Conservation (phyloP, 1,284 basidiomycete species). For the Fomes fomentarius region DNA sequence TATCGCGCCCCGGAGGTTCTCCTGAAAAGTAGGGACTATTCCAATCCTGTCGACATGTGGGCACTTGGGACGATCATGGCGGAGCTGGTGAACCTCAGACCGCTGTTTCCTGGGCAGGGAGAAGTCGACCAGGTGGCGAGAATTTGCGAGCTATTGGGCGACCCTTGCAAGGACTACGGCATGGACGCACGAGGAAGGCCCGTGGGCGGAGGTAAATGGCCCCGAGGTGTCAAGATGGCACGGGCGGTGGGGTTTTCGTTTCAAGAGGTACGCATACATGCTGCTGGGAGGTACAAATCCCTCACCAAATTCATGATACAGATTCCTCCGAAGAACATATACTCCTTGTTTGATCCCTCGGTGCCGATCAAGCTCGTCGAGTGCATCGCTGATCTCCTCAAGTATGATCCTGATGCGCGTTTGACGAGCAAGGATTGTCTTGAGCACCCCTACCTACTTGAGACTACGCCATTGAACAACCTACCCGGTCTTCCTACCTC, state of each 20-base stretch:
- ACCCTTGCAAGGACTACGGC: conserved; percentile 87
- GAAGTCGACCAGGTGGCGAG: conserved; percentile 93
- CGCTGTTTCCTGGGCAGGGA: conserved; percentile 96
- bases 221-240: conserved; percentile 84
- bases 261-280: conserved; percentile 67
- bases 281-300: conserved; percentile 12
- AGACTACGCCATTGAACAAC: conserved; percentile 67
- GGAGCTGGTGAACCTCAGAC: conserved; percentile 93
- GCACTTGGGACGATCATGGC: conserved; percentile 98
- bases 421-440: conserved; percentile 88
- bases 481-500: conserved; percentile 59
- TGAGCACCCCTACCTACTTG: conserved; percentile 86
- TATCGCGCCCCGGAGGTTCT: conserved; percentile 98
- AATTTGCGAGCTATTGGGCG: conserved; percentile 93
- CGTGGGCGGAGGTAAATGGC: conserved; percentile 90
- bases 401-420: conserved; percentile 88
- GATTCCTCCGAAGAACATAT: conserved; percentile 79
- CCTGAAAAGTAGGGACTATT: conserved; percentile 90
- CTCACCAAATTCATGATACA: conserved; percentile 36
- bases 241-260: conserved; percentile 88
- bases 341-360: conserved; percentile 77
- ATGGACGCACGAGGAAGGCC: conserved; percentile 69
- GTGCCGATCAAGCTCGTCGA: conserved; percentile 86
- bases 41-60: conserved; percentile 99
- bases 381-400: conserved; percentile 90